Evolutionary conservation across 129 eudicot genomes (phyloP).

Genomic region (Mikania micrantha): DNA sequence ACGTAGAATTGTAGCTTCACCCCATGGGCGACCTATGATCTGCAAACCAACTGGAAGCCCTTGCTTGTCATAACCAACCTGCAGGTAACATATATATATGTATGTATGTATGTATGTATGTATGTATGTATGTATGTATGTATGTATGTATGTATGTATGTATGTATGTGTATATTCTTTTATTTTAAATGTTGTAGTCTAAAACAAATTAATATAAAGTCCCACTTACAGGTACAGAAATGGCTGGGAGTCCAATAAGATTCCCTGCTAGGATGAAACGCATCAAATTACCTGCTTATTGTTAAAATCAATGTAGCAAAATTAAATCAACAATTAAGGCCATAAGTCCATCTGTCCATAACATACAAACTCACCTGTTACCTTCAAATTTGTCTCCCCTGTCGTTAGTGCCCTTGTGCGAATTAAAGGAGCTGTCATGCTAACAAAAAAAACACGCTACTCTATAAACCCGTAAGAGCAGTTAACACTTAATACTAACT

Average conservation of each 20-base stretch:
- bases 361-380: slow-evolving; percentile 64
- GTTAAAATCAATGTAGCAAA: too few species aligned
- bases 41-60: slow-evolving; percentile 94
- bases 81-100: background rate
- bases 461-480: too few species aligned
- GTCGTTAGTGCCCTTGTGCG: slow-evolving; percentile 51
- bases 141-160: too few species aligned
- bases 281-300: slow-evolving; percentile 72
- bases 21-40: slow-evolving; percentile 89
- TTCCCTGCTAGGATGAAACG: slow-evolving; percentile 55
- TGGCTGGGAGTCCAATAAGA: slow-evolving; percentile 74
- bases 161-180: too few species aligned
- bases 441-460: slow-evolving; percentile 22
- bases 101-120: too few species aligned
- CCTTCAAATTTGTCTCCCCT: slow-evolving; percentile 73
- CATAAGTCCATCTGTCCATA: too few species aligned
- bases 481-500: too few species aligned
- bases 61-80: slow-evolving; percentile 93
- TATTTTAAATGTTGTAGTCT: background rate
- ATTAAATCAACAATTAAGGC: too few species aligned
- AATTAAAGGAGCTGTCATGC: slow-evolving; percentile 92
- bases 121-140: too few species aligned
- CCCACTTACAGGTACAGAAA: slow-evolving; percentile 60
- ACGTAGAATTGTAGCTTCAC: slow-evolving; percentile 74
- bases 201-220: background rate